phyloP scores from a whole-genome alignment of 164 flowering plant genomes.

The Umbilicus rupestris region DNA sequence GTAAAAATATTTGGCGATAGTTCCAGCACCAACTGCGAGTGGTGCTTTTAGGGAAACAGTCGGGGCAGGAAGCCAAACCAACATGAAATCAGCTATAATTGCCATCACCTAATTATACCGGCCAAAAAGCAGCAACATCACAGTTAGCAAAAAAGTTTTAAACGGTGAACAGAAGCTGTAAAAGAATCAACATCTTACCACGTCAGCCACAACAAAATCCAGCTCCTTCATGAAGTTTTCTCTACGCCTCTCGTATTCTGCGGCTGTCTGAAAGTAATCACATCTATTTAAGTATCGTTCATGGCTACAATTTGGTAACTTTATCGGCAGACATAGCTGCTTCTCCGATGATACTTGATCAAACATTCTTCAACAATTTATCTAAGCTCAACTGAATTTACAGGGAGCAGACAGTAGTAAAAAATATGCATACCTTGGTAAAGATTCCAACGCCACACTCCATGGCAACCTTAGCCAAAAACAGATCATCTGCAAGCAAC shows the following conservation, averaged over 20 bases:
- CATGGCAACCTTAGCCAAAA: slow-evolving; percentile 36
- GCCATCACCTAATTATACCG: slow-evolving; percentile 63
- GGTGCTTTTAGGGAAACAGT: slow-evolving; percentile 80
- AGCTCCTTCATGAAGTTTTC: slow-evolving; percentile 86
- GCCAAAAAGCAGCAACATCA: not conserved
- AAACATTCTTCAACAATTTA: too few relatives aligned
- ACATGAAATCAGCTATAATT: slow-evolving; percentile 94
- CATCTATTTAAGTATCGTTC: too few relatives aligned
- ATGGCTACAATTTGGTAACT: too few relatives aligned
- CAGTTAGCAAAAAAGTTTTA: not conserved
- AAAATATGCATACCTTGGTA: slow-evolving; percentile 29
- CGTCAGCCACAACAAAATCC: slow-evolving; percentile 91
- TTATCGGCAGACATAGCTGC: too few relatives aligned
- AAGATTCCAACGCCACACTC: slow-evolving; percentile 49
- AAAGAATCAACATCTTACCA: slow-evolving; percentile 46
- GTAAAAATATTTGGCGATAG: slow-evolving; percentile 67
- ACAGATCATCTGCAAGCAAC: slow-evolving; percentile 40
- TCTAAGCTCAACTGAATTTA: too few relatives aligned
- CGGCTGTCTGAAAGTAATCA: slow-evolving; percentile 55
- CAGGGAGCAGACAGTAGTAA: too few relatives aligned
- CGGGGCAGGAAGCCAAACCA: slow-evolving; percentile 97
- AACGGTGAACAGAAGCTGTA: not conserved
- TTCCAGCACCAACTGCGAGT: slow-evolving; percentile 63
- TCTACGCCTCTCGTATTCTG: slow-evolving; percentile 68
- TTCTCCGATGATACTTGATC: too few relatives aligned